phyloP scores from a whole-genome alignment of 805 yeast genomes.

The Sugiyamaella smithiae region DNA sequence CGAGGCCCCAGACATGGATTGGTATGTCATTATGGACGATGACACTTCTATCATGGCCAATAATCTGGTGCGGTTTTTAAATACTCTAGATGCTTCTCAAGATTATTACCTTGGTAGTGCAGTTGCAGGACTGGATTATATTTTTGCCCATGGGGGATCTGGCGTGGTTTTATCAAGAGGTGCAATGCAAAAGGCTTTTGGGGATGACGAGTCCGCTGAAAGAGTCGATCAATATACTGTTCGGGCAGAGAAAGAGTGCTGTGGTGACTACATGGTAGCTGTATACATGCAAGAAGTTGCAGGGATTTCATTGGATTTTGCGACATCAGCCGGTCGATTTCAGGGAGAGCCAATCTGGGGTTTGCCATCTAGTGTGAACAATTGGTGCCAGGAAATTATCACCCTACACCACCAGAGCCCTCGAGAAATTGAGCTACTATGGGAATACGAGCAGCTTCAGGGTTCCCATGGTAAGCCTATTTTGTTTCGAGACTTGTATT shows the following conservation, averaged over 20 bases:
- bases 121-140: slow-evolving; percentile 23
- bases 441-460: slow-evolving; percentile 33
- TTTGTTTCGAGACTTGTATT: slow-evolving; percentile 32
- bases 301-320: slow-evolving; percentile 13
- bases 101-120: slow-evolving; percentile 33
- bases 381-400: slow-evolving; percentile 34
- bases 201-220: slow-evolving; percentile 14
- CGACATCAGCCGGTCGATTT: slow-evolving; percentile 21
- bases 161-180: slow-evolving; percentile 35
- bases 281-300: slow-evolving; percentile 23
- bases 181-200: slow-evolving; percentile 30
- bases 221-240: slow-evolving; percentile 13
- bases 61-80: slow-evolving; percentile 27
- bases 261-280: slow-evolving; percentile 37
- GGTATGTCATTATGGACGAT: slow-evolving; percentile 38
- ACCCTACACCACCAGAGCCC: slow-evolving; percentile 32
- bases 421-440: slow-evolving; percentile 29
- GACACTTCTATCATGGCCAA: slow-evolving; percentile 31
- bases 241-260: slow-evolving; percentile 30
- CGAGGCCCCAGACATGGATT: slow-evolving; percentile 27
- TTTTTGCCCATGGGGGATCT: slow-evolving; percentile 39
- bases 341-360: slow-evolving; percentile 33
- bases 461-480: slow-evolving; percentile 24
- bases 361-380: slow-evolving; percentile 17
- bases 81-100: slow-evolving; percentile 25